These are phyloP conservation scores for Garcia nutans DNA, from an alignment of 345 rosid genomes.

Conservation along the genomic window DNA sequence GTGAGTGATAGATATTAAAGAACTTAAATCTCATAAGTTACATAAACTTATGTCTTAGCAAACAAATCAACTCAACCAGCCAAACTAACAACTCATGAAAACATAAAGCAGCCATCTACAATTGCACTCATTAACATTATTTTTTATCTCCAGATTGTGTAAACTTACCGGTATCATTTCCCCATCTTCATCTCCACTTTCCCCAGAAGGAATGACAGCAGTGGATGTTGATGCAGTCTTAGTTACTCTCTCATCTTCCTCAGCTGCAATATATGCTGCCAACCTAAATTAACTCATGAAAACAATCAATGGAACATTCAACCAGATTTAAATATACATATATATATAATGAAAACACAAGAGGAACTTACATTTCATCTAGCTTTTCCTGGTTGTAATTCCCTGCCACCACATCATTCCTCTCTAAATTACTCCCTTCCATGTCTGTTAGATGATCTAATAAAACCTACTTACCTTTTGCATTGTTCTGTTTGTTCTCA, in stretches of 20 bases:
- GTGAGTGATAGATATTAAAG: neutral
- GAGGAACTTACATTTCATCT: slow-evolving; percentile 64
- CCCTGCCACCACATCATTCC: slow-evolving; percentile 22
- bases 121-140: neutral
- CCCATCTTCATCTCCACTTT: slow-evolving; percentile 51
- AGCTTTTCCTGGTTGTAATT: slow-evolving; percentile 47
- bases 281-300: slow-evolving; percentile 45
- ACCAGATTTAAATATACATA: slow-evolving; percentile 9
- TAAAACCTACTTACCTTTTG: slow-evolving; percentile 24
- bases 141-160: neutral
- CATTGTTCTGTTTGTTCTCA: neutral
- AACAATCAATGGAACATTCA: slow-evolving; percentile 21
- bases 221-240: slow-evolving; percentile 44
- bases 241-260: slow-evolving; percentile 35
- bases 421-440: slow-evolving; percentile 22
- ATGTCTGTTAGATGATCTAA: slow-evolving; percentile 19
- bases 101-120: neutral
- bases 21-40: neutral
- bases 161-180: slow-evolving; percentile 38
- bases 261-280: slow-evolving; percentile 63
- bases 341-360: slow-evolving; percentile 11
- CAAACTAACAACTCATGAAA: neutral
- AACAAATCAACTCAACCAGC: slow-evolving; percentile 3
- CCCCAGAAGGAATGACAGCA: slow-evolving; percentile 40
- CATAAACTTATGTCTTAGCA: too few relatives aligned